Evolutionary conservation across 2,329 filamentous ascomycete species (phyloP), one percentile per base, ranked within the genome.

Genomic region (Sclerotinia glacialis): DNA sequence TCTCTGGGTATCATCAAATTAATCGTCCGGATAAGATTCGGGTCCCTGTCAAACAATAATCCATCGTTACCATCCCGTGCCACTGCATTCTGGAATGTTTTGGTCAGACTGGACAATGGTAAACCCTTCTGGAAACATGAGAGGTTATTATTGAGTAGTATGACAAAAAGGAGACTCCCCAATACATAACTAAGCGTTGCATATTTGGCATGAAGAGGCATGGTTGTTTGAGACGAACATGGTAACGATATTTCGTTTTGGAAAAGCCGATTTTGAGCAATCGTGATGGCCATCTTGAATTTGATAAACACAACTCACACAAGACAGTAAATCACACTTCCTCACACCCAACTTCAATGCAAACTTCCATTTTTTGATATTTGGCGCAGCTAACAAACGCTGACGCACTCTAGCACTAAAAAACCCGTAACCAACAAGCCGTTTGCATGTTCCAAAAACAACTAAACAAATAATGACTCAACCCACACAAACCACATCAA

Each of bases 391-490:
- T n/a, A n/a, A n/a, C n/a, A n/a, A n/a, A n/a, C n/a, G n/a, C n/a
- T n/a, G n/a, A 42, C 40, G 14, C 40, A 42, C 40, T 11, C 40
- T 42, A 42, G 40, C 18, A 21, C 21, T 18, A 46, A 46, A 21
- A 46, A 7, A 6, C 44, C 21, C n/a, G 16, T 34, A 28, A 53
- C 26, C 5, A 26, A 26, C 3, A 26, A 26, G 12, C n/a, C 6
- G 26, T n/a, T 2, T 2, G 3, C 5, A 23, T 7, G 11, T 23
- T 5, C 0, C 2, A 14, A 8, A 2, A 49, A 6, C 31, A 6
- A 31, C 16, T 6, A 49, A 49, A 23, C n/a, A 18, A 49, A 49
- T 26, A 23, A 31, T 31, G 1, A 26, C n/a, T 6, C 11, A 1
- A 21, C 16, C 5, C 16, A 0, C 0, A 34, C 28, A 14, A 3